Base-by-base conservation (phyloP, 345 rosid genomes). In the Lumnitzera littorea region DNA sequence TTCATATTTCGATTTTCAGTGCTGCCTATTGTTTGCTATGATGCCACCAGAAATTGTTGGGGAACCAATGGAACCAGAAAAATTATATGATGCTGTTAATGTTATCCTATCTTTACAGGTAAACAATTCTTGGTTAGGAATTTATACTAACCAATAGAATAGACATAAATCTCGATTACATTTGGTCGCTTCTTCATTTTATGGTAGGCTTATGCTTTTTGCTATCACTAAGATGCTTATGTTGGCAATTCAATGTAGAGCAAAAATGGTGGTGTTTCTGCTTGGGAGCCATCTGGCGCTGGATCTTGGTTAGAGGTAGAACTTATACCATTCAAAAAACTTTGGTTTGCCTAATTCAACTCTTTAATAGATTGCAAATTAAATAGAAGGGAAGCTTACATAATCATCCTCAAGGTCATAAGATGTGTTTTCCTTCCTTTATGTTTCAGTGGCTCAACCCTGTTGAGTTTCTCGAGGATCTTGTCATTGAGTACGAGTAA, bases 41-140 rank as follows among this genome's bases (percentile, higher is more conserved):
- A 76, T 89, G 89, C 84, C 96, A 53, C 73, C 86, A 6, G 83
- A 82, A 27, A 73, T 80, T 56, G 87, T 86, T 57, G 96, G 96
- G 15, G 66, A 70, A 29, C 76, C 70, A 66, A 68, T 86, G 77
- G 78, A 86, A 53, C 77, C 87, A 0, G 75, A 72, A 50, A 68
- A 66, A 11, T 52, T 86, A 25, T 78, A 71, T 25, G 84, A 89
- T 70, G 66, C 88, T 27, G 91, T 89, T 67, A 70, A 72, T 62
- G 64, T 86, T 56, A 53, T 89, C 11, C 72, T 86, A 7, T 84
- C 96, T 51, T 56, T 80, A 48, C 91, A 84, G 74, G 94, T 84
- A 55, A 72, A 13, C 23, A 43, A 13, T 47, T 24, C 3, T 7
- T 41, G 14, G 15, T 24, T 11, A 12, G 29, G 15, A 36, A 36